These are phyloP conservation scores for Choanephora cucurbitarum DNA, from an alignment of 371 early-diverging fungal species.

Conservation along the genomic window DNA sequence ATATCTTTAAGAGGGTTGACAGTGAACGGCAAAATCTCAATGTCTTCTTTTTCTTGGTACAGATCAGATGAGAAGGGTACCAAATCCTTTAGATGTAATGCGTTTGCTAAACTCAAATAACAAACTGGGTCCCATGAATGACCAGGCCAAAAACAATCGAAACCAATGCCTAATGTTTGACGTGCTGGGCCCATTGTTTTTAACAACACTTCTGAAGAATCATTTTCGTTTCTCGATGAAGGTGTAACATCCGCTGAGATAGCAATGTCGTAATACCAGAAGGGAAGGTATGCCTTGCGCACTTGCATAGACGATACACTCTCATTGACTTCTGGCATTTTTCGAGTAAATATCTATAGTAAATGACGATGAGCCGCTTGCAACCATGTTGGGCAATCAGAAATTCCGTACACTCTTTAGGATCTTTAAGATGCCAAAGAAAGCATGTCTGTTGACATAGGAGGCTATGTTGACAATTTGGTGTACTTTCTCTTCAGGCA, in stretches of 20 bases:
- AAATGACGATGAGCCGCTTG: neutral
- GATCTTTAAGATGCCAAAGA: constrained; percentile 32
- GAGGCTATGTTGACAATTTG: constrained; percentile 29
- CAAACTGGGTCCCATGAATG: constrained; percentile 33
- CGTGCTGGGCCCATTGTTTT: constrained; percentile 18
- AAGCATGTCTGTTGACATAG: constrained; percentile 30
- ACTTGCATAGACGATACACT: constrained; percentile 24
- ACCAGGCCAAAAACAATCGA: constrained; percentile 39
- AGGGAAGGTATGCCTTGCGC: constrained; percentile 33
- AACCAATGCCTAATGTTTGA: constrained; percentile 27
- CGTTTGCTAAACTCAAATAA: constrained; percentile 28
- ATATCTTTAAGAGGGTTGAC: constrained; percentile 24
- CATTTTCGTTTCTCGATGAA: constrained; percentile 6
- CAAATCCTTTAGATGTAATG: constrained; percentile 17
- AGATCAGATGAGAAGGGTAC: constrained; percentile 24
- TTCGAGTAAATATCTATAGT: constrained; percentile 24
- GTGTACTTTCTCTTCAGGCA: constrained; percentile 27
- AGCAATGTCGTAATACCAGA: constrained; percentile 41
- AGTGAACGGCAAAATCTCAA: constrained; percentile 31
- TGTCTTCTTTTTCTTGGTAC: constrained; percentile 13
- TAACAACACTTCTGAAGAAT: neutral
- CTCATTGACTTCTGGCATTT: constrained; percentile 30
- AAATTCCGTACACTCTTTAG: constrained; percentile 25
- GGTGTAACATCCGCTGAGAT: constrained; percentile 22
- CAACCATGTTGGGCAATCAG: neutral